A percentile compares a stretch with the other conserved stretches of the same genome.
phyloP scores from a whole-genome alignment of 495 filamentous ascomycete genomes.

The Chaetomidium leptoderma region DNA sequence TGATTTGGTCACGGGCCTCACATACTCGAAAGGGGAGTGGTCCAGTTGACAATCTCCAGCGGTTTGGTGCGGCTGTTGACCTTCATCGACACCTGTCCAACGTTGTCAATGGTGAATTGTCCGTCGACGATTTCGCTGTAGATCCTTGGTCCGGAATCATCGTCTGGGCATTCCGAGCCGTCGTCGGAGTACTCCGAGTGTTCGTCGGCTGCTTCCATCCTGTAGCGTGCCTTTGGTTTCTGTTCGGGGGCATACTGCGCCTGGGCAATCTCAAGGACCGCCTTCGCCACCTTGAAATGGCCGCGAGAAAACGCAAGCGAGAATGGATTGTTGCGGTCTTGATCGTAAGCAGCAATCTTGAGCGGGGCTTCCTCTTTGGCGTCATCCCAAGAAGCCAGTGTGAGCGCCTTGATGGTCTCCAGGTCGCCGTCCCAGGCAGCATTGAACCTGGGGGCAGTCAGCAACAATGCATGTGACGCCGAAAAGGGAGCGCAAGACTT shows the following conservation, averaged over 20 bases:
- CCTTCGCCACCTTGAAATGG: slow-evolving; percentile 56
- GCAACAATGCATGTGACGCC: not conserved
- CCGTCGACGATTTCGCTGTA: slow-evolving; percentile 52
- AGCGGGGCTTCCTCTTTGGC: slow-evolving; percentile 52
- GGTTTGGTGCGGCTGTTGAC: slow-evolving; percentile 58
- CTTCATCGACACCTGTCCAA: slow-evolving; percentile 58
- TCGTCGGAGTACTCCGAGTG: slow-evolving; percentile 29
- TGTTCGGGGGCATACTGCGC: slow-evolving; percentile 58
- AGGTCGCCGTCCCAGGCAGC: slow-evolving; percentile 66
- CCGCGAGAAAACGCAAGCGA: slow-evolving; percentile 59
- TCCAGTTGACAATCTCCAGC: slow-evolving; percentile 39
- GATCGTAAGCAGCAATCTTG: slow-evolving; percentile 56
- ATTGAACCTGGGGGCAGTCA: slow-evolving; percentile 52
- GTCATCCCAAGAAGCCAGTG: slow-evolving; percentile 41
- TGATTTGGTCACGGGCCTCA: not conserved
- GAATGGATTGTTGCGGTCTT: slow-evolving; percentile 48
- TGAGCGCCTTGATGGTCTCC: slow-evolving; percentile 50
- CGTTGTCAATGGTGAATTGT: slow-evolving; percentile 64
- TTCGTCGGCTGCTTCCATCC: slow-evolving; percentile 36
- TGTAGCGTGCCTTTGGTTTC: slow-evolving; percentile 44
- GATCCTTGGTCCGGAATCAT: slow-evolving; percentile 40
- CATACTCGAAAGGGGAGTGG: not conserved
- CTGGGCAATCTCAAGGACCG: slow-evolving; percentile 60
- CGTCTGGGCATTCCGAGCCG: slow-evolving; percentile 16
- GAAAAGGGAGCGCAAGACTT: slow-evolving; percentile 20